A percentile compares a stretch with the other conserved stretches of the same genome.
Evolutionary conservation across 768 basidiomycete species (phyloP).

Genomic region (Sporobolomyces pararoseus): DNA sequence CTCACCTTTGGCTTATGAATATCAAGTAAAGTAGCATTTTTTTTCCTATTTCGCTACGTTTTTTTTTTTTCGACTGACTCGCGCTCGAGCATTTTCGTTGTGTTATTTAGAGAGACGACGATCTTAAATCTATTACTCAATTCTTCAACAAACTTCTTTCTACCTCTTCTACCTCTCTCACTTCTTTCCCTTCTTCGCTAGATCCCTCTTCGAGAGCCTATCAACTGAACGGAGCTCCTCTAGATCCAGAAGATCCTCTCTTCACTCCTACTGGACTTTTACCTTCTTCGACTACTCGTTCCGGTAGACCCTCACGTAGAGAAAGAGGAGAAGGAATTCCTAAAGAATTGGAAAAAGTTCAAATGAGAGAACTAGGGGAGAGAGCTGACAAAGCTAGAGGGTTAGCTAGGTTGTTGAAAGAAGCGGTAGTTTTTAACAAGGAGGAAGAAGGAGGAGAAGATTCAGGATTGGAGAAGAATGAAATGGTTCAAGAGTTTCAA

Average conservation of each 20-base stretch:
- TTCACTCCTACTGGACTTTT: conserved; percentile 35
- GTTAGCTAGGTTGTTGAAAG: conserved; percentile 38
- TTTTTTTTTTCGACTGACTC: too few relatives aligned
- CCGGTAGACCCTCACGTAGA: not conserved
- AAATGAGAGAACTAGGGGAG: conserved; percentile 27
- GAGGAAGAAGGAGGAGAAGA: conserved; percentile 17
- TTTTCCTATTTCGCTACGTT: not conserved
- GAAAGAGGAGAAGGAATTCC: not conserved
- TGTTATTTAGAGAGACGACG: conserved; percentile 37
- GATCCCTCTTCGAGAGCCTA: not conserved
- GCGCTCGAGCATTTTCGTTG: too few relatives aligned
- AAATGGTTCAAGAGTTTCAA: conserved; percentile 43
- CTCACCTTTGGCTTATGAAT: conserved; percentile 37
- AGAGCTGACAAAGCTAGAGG: conserved; percentile 28
- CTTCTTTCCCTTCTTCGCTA: not conserved
- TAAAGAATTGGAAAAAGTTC: conserved; percentile 8
- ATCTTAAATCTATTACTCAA: conserved; percentile 26
- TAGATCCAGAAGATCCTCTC: conserved; percentile 38
- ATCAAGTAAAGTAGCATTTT: conserved; percentile 18
- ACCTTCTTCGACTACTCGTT: not conserved
- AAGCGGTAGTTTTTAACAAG: conserved; percentile 30
- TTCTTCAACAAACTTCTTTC: conserved; percentile 31
- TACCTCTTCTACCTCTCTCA: conserved; percentile 3
- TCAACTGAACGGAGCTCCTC: conserved; percentile 36
- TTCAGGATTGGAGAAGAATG: conserved; percentile 25